A percentile compares a stretch with the other conserved stretches of the same genome.
These are phyloP conservation scores for Tetracladium maxilliforme DNA, from an alignment of 2,329 filamentous ascomycete species.

Conservation along the genomic window DNA sequence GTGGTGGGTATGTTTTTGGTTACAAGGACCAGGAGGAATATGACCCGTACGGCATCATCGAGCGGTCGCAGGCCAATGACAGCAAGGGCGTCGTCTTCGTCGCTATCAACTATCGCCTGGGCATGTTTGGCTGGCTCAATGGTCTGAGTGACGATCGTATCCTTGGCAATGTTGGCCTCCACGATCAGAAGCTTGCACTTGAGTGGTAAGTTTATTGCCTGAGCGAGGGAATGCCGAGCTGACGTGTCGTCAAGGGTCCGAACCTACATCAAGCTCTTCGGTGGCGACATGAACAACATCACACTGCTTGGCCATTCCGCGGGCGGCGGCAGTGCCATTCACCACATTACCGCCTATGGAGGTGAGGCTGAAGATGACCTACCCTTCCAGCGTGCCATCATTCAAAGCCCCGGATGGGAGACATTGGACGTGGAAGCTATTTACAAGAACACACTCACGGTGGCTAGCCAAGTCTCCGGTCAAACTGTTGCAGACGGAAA, in stretches of 20 bases:
- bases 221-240: too few species aligned
- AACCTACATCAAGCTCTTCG: conserved; percentile 31
- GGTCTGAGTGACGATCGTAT: too few species aligned
- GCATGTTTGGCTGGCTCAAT: too few species aligned
- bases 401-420: conserved; percentile 6
- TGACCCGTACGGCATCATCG: conserved; percentile 23
- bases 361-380: conserved; percentile 18
- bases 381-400: conserved; percentile 20
- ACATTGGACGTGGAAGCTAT: not conserved
- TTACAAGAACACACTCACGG: conserved; percentile 1
- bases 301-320: conserved; percentile 30
- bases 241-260: too few species aligned
- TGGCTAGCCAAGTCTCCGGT: conserved; percentile 1
- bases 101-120: conserved; percentile 28
- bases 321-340: conserved; percentile 31
- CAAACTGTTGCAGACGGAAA: conserved; percentile 5
- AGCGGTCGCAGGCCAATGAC: conserved; percentile 9
- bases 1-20: conserved; percentile 27
- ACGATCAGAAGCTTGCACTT: conserved; percentile 38
- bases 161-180: conserved; percentile 28
- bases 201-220: too few species aligned
- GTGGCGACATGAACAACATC: conserved; percentile 27
- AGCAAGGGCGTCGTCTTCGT: conserved; percentile 26
- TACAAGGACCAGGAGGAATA: conserved; percentile 20
- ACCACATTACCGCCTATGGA: conserved; percentile 31